Evolutionary conservation across 345 rosid genomes (phyloP), one percentile per base, ranked within the genome.

Genomic region (Arabis alpina): DNA sequence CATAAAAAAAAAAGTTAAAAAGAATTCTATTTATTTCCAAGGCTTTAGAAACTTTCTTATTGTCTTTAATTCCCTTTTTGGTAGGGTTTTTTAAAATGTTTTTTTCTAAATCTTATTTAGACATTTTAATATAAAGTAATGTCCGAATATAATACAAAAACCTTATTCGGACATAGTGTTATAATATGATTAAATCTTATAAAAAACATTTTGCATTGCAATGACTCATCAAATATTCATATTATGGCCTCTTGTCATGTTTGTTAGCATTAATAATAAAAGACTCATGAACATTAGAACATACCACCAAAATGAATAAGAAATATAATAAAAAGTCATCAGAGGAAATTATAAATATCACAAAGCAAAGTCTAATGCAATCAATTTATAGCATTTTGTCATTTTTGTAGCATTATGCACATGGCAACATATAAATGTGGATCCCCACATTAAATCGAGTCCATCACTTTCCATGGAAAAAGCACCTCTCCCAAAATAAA

Each of bases 371-470:
- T 66, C 30, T 65, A 48, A 57, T 30, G 72, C 54, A 57, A 49
- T 49, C 60, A 65, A 58, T 10, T 16, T 43, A 48, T 64, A 58
- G 61, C 25, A 32, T 59, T 74, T 66, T 74, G 32, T 74, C 55
- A 52, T 16, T 50, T 58, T 43, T 58, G 72, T 58, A 74, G 72
- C 50, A 66, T 32, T 60, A 6, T 51, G 78, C 78, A 74, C 78
- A 74, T 74, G 78, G 68, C 68, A 74, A 60, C 68, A 60, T 60
- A 60, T 60, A 59, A 14, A 60, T 44, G 73, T 74, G 78, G 78
- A 74, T 67, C 73, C 73, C 77, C 61, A 66, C 78, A 51, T 74
- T 52, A 43, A 66, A 74, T 25, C 25, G 73, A 67, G 73, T 67
- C 73, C 63, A 74, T 67, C 78, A 67, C 73, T 67, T 60, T 74